Conservation (phyloP, 2,329 filamentous ascomycete species). For the Sarocladiaceae sp. region DNA sequence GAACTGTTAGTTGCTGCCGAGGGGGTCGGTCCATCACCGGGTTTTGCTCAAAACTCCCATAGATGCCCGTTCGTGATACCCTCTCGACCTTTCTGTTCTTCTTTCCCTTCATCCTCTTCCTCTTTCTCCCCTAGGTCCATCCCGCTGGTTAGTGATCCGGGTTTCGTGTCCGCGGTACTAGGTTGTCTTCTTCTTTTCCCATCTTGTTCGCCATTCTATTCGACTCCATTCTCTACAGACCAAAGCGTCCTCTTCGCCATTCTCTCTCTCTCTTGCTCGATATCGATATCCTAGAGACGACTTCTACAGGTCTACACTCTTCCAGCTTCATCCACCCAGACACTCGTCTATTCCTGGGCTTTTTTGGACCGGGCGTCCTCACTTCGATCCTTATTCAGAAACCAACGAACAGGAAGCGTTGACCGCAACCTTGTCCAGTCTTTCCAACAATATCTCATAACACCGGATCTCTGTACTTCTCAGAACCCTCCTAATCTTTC, state of each 20-base stretch:
- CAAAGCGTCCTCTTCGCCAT: background rate
- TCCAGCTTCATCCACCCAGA: background rate
- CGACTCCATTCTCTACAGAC: conserved; percentile 5
- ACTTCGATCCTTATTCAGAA: conserved; percentile 5
- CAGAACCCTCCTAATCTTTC: background rate
- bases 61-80: conserved; percentile 1
- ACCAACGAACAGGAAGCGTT: conserved; percentile 7
- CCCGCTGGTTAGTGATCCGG: conserved; percentile 1
- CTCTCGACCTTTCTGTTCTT: conserved; percentile 1
- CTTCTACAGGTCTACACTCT: background rate
- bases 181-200: background rate
- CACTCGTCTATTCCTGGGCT: background rate
- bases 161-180: conserved; percentile 3
- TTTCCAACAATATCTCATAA: conserved; percentile 15
- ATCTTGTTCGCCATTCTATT: background rate
- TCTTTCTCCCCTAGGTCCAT: conserved; percentile 10
- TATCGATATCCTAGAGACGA: conserved; percentile 1
- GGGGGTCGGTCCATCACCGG: background rate
- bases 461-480: background rate
- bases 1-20: background rate
- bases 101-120: conserved; percentile 12
- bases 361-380: conserved; percentile 8
- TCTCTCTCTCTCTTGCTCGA: background rate
- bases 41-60: conserved; percentile 5
- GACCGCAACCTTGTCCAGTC: conserved; percentile 16